phyloP scores from a whole-genome alignment of 2,329 filamentous ascomycete genomes.

The Fusarium beomiforme region DNA sequence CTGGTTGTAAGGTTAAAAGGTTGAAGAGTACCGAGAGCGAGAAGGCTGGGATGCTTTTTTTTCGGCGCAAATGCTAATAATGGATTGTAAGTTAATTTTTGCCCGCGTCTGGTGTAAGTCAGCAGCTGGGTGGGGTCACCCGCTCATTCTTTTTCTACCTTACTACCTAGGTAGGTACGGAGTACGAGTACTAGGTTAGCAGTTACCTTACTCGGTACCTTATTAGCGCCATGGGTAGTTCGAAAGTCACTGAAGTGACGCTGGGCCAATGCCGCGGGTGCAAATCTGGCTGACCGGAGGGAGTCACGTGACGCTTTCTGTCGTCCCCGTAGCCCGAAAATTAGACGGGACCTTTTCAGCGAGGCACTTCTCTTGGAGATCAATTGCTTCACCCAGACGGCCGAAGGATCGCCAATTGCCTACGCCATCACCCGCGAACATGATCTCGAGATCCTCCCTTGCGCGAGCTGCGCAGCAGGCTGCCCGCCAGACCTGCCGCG shows the following conservation, averaged over 20 bases:
- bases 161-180: too few relatives aligned
- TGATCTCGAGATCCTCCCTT: slow-evolving; percentile 71
- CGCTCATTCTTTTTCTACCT: slow-evolving; percentile 27
- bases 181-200: too few relatives aligned
- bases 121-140: slow-evolving; percentile 34
- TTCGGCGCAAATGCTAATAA: slow-evolving; percentile 36
- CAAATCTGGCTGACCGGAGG: slow-evolving; percentile 43
- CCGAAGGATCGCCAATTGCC: slow-evolving; percentile 62
- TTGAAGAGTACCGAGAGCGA: slow-evolving; percentile 7
- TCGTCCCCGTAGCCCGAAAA: slow-evolving; percentile 52
- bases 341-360: slow-evolving; percentile 56
- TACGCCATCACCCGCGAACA: slow-evolving; percentile 66
- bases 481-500: slow-evolving; percentile 66
- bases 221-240: slow-evolving; percentile 3
- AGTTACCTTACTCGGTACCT: too few relatives aligned
- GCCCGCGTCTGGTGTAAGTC: slow-evolving; percentile 41
- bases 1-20: slow-evolving; percentile 3
- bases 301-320: slow-evolving; percentile 49
- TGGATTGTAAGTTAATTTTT: slow-evolving; percentile 38
- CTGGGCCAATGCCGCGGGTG: slow-evolving; percentile 42
- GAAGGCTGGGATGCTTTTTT: slow-evolving; percentile 35
- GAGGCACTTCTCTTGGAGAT: slow-evolving; percentile 55
- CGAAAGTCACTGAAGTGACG: slow-evolving; percentile 19
- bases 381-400: slow-evolving; percentile 54
- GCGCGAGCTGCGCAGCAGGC: slow-evolving; percentile 68